phyloP scores from a whole-genome alignment of 1,284 basidiomycete genomes.

The Ganoderma lucidum region DNA sequence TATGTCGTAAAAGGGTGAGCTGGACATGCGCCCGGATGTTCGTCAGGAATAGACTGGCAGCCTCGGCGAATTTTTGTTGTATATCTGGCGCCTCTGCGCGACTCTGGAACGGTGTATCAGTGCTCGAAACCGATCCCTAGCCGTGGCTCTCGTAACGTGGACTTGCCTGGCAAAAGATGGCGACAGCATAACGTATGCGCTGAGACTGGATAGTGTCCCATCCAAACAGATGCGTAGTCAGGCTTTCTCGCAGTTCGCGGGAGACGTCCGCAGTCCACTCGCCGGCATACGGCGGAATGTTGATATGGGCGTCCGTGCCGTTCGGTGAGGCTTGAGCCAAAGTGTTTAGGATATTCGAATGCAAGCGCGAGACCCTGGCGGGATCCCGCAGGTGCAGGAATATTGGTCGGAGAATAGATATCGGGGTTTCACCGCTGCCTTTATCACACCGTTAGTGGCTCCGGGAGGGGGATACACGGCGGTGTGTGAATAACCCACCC shows the following conservation, averaged over 20 bases:
- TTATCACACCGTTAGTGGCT: constrained; percentile 16
- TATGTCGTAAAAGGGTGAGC: constrained; percentile 63
- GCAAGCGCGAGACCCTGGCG: constrained; percentile 49
- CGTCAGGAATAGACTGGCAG: constrained; percentile 58
- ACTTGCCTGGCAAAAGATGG: constrained; percentile 72
- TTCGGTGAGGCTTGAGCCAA: constrained; percentile 42
- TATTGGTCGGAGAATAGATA: constrained; percentile 60
- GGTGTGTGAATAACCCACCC: constrained; percentile 38
- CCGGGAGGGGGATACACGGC: constrained; percentile 8
- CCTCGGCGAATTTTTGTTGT: constrained; percentile 54
- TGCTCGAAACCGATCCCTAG: constrained; percentile 3
- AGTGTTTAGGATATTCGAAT: constrained; percentile 55
- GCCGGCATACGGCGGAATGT: constrained; percentile 41
- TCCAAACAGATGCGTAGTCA: constrained; percentile 67
- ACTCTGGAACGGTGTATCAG: constrained; percentile 47
- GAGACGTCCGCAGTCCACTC: constrained; percentile 44
- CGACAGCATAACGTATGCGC: constrained; percentile 63
- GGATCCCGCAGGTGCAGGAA: constrained; percentile 52
- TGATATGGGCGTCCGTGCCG: constrained; percentile 46
- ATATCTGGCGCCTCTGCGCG: constrained; percentile 27
- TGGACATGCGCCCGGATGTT: constrained; percentile 62
- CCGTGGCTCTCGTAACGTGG: constrained; percentile 3
- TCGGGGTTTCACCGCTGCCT: constrained; percentile 57
- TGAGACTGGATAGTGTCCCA: constrained; percentile 59
- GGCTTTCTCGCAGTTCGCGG: constrained; percentile 54